phyloP scores from a whole-genome alignment of 2,329 filamentous ascomycete species.

The Xylaria sp. region DNA sequence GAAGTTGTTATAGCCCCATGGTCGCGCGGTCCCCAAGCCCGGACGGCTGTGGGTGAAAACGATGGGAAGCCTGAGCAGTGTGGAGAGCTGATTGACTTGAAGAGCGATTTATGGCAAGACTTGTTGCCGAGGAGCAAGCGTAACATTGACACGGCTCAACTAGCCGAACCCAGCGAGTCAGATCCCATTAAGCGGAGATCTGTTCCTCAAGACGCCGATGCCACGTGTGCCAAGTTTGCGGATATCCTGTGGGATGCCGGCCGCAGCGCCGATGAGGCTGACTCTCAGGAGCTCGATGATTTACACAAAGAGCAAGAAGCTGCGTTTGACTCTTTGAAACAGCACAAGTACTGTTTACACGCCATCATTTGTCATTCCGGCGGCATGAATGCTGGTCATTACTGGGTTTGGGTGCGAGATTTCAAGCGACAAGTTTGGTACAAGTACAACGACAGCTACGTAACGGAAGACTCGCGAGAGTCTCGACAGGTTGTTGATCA shows the following conservation, averaged over 20 bases:
- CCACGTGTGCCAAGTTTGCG: constrained; percentile 13
- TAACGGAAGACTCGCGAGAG: constrained; percentile 61
- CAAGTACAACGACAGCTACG: constrained; percentile 85
- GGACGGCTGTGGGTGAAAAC: not conserved
- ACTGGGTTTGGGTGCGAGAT: constrained; percentile 95
- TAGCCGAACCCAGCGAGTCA: constrained; percentile 6
- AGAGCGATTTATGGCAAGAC: constrained; percentile 15
- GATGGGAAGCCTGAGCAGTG: not conserved
- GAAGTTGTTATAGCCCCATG: constrained; percentile 2
- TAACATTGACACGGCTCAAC: not conserved
- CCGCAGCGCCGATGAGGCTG: constrained; percentile 36
- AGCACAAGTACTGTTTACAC: constrained; percentile 74
- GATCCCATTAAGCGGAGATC: constrained; percentile 16
- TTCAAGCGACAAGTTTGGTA: constrained; percentile 78
- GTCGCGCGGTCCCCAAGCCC: not conserved
- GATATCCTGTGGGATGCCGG: constrained; percentile 21
- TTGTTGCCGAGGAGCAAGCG: constrained; percentile 16
- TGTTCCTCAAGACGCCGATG: not conserved
- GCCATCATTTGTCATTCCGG: constrained; percentile 90
- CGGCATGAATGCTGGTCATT: constrained; percentile 71
- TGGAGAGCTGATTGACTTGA: constrained; percentile 8
- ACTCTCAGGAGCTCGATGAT: constrained; percentile 41
- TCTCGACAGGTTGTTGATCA: constrained; percentile 63
- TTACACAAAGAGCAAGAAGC: constrained; percentile 35
- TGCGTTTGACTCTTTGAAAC: constrained; percentile 59